These are phyloP conservation scores for Artomyces pyxidatus DNA, from an alignment of 768 basidiomycete species.

Conservation along the genomic window DNA sequence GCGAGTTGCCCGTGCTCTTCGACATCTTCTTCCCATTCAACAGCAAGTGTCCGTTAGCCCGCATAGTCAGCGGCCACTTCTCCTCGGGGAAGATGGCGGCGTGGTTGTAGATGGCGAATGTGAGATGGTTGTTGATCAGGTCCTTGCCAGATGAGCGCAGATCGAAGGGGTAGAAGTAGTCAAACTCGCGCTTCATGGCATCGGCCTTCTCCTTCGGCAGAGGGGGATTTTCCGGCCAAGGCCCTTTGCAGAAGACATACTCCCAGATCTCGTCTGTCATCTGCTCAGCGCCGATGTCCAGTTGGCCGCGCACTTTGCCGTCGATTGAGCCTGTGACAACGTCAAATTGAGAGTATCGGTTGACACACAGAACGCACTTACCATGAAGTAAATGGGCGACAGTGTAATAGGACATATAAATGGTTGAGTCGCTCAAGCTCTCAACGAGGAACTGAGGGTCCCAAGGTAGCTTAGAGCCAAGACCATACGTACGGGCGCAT, in stretches of 20 bases:
- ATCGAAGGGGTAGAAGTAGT: constrained; percentile 98
- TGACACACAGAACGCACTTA: constrained; percentile 25
- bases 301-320: constrained; percentile 69
- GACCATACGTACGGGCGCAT: constrained; percentile 94
- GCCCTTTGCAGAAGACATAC: constrained; percentile 75
- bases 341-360: constrained; percentile 8
- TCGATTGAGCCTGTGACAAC: constrained; percentile 53
- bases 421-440: constrained; percentile 92
- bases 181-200: constrained; percentile 80
- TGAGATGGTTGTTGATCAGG: constrained; percentile 89
- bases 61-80: constrained; percentile 88
- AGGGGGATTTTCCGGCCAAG: constrained; percentile 61
- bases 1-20: constrained; percentile 92
- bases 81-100: constrained; percentile 87
- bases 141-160: constrained; percentile 98
- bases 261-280: constrained; percentile 99
- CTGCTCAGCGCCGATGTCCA: constrained; percentile 82
- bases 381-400: constrained; percentile 87
- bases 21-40: constrained; percentile 99
- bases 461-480: constrained; percentile 95
- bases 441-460: constrained; percentile 95
- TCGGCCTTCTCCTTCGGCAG: constrained; percentile 73
- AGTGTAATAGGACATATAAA: constrained; percentile 99
- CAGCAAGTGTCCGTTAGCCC: constrained; percentile 94
- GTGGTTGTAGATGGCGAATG: constrained; percentile 92